These are phyloP conservation scores for Pyricularia pennisetigena DNA, from an alignment of 2,329 filamentous ascomycete species.

Conservation along the genomic window DNA sequence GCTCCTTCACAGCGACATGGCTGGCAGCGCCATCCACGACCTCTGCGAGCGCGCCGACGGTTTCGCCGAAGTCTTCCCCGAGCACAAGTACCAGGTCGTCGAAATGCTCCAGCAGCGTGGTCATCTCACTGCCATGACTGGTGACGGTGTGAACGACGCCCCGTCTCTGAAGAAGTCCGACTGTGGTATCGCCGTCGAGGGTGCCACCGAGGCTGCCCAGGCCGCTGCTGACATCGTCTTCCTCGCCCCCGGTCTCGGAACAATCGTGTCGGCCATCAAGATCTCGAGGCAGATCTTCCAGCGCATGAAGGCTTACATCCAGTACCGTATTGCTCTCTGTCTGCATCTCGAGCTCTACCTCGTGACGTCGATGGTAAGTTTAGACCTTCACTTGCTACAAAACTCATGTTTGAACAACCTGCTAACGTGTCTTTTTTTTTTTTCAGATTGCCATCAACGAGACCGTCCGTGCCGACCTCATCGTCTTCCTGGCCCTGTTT, in stretches of 20 bases:
- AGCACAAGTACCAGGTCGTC: slow-evolving; percentile 69
- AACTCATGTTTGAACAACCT: not conserved
- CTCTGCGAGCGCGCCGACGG: slow-evolving; percentile 66
- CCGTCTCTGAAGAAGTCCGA: slow-evolving; percentile 66
- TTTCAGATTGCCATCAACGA: slow-evolving; percentile 47
- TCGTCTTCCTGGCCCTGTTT: slow-evolving; percentile 72
- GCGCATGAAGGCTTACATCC: slow-evolving; percentile 69
- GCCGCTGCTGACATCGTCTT: slow-evolving; percentile 67
- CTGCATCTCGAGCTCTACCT: slow-evolving; percentile 69
- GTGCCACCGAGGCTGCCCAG: slow-evolving; percentile 62
- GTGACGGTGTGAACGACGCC: slow-evolving; percentile 68
- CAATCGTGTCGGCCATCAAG: slow-evolving; percentile 66
- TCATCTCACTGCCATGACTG: slow-evolving; percentile 66
- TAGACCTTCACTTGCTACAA: not conserved
- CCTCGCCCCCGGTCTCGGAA: slow-evolving; percentile 61
- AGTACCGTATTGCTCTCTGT: slow-evolving; percentile 68
- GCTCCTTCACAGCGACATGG: slow-evolving; percentile 66
- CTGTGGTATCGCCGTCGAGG: slow-evolving; percentile 55
- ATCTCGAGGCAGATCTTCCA: slow-evolving; percentile 67
- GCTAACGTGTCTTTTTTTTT: not conserved
- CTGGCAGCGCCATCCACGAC: slow-evolving; percentile 64
- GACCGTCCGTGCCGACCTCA: slow-evolving; percentile 60
- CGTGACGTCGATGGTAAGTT: slow-evolving; percentile 23
- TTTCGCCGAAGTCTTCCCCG: slow-evolving; percentile 65
- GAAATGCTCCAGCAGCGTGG: slow-evolving; percentile 61